phyloP scores from a whole-genome alignment of 2,329 filamentous ascomycete species.

The Fusarium nanum region DNA sequence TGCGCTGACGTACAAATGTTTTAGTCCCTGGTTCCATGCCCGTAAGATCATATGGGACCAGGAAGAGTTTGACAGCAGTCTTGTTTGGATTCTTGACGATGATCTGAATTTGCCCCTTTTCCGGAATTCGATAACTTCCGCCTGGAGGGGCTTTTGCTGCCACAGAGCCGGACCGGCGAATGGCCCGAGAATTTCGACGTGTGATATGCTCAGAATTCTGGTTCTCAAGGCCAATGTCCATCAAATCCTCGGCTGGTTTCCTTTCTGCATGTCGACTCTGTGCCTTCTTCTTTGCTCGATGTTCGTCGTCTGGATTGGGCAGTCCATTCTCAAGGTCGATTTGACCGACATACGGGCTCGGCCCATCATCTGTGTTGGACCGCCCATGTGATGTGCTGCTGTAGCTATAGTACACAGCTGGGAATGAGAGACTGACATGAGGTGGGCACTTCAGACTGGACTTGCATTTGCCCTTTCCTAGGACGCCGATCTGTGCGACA shows the following conservation, averaged over 20 bases:
- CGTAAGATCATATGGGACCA: slow-evolving; percentile 90
- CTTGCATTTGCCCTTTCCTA: slow-evolving; percentile 91
- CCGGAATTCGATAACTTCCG: slow-evolving; percentile 92
- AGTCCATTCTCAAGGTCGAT: slow-evolving; percentile 90
- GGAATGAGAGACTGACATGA: slow-evolving; percentile 90
- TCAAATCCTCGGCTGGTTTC: slow-evolving; percentile 45
- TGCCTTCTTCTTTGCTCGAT: slow-evolving; percentile 61
- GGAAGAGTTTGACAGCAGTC: slow-evolving; percentile 94
- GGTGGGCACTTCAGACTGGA: slow-evolving; percentile 84
- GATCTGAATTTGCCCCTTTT: slow-evolving; percentile 94
- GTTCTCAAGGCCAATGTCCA: slow-evolving; percentile 36
- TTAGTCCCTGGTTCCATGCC: slow-evolving; percentile 96
- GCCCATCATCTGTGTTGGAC: slow-evolving; percentile 80
- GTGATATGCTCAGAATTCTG: slow-evolving; percentile 26
- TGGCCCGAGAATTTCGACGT: slow-evolving; percentile 55
- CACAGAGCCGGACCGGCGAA: slow-evolving; percentile 67
- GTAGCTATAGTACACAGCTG: slow-evolving; percentile 97
- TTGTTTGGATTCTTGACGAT: slow-evolving; percentile 99
- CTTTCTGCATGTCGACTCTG: slow-evolving; percentile 59
- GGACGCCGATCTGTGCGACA: slow-evolving; percentile 91
- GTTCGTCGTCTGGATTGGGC: slow-evolving; percentile 61
- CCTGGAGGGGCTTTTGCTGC: slow-evolving; percentile 74
- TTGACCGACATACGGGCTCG: slow-evolving; percentile 94
- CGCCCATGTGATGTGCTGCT: slow-evolving; percentile 72
- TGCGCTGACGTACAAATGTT: slow-evolving; percentile 94